Evolutionary conservation across 345 rosid species (phyloP), one percentile per base, ranked within the genome.

Genomic region (Citrus unshiu): DNA sequence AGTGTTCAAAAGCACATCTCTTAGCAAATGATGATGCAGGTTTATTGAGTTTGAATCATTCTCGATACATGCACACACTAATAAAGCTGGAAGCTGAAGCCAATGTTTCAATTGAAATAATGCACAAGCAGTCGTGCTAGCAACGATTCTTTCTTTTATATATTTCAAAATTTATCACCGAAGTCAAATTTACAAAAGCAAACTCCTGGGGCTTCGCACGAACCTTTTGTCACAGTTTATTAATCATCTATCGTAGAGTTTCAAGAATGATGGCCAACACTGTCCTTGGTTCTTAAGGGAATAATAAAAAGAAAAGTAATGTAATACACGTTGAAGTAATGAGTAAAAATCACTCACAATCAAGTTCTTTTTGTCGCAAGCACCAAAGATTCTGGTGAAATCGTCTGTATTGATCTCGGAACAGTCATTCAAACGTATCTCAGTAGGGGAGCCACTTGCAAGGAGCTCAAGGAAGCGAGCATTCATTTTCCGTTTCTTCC

Each of bases 381-480:
- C 69, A 70, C 62, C 75, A 62, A 90, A 85, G 32, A 82, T 74
- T 19, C 73, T 65, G 75, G 73, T 29, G 83, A 87, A 82, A 57
- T 89, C 88, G 0, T 76, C 75, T 56, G 83, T 89, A 18, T 22
- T 39, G 54, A 90, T 54, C 40, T 9, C 35, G 4, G 88, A 78
- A 14, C 84, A 68, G 70, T 85, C 81, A 39, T 57, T 81, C 14
- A 76, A 75, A 35, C 68, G 83, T 21, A 89, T 66, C 84, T 89
- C 87, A 5, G 71, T 64, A 0, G 89, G 89, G 40, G 83, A 84
- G 43, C 82, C 88, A 7, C 81, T n/a, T 0, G 81, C 79, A 62
- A 89, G 86, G 70, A 90, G 87, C 29, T 84, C 54, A 57, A 87
- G 24, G 73, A 89, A 86, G 7, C 46, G 82, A 13, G 80, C 51